Base-by-base conservation (phyloP, 176 grass and related monocot species). In the Tillandsia leiboldiana region DNA sequence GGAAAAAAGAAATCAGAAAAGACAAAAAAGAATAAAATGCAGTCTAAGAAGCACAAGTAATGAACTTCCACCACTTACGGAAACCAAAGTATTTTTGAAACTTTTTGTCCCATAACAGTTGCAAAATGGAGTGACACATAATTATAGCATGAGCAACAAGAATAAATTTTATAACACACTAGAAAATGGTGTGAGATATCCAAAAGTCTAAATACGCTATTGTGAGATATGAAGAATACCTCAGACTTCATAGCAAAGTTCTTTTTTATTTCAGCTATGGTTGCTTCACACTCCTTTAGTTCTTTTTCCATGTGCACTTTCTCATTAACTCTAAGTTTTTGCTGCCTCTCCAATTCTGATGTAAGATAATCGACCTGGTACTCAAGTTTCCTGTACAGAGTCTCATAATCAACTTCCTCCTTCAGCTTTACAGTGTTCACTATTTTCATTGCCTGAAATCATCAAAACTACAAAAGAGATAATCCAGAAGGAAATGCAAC, bases 331-430 rank as follows among this genome's bases (percentile, higher is more conserved):
- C 82, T 85, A 64, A 87, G 69, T 64, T 97, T 97, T 79, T 92
- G 86, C 49, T 90, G 72, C 76, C 93, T 97, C 71, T 97, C 93
- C 64, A 89, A 82, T 58, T 97, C 93, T 79, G 93, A 83, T 51
- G 93, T 97, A 71, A 97, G 84, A 83, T 75, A 88, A 49, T 97
- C 93, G 49, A 97, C 79, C 70, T 97, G 83, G 75, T 51, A 50
- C 73, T 92, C 89, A 69, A 92, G 77, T 75, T 90, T 97, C 56
- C 73, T 85, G 63, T 89, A 97, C 64, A 97, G 78, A 78, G 42
- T 85, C 76, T 92, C 93, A 14, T 87, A 97, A 82, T 97, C 93
- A 77, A 97, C 79, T 78, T 92, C 93, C 83, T 97, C 93, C 79
- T 83, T 97, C 67, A 97, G 63, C 74, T 84, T 90, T 66, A 92